Base-by-base conservation (phyloP, 108 stramenopile genomes). In the Skeletonema marinoi region DNA sequence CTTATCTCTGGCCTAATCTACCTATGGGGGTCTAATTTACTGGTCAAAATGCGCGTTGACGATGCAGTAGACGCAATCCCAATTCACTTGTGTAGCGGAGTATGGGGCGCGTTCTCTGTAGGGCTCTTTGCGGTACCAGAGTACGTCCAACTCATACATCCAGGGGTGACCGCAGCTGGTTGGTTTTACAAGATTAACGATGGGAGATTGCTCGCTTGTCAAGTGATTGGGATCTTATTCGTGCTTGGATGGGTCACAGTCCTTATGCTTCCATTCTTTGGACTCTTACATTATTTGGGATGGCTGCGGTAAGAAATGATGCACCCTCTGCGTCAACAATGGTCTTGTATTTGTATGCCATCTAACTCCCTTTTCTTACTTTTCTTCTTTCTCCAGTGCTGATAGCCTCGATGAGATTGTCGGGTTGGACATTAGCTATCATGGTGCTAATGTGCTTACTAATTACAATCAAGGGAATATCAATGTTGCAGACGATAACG, bases 51-150 rank as follows among this genome's bases (percentile, higher is more conserved):
- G 32, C 65, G 85, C 19, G 85, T 98, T 71, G 97, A 98, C 82
- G 97, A 98, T 80, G 95, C 93, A 29, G 96, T 98, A 7, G 95
- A 97, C 83, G 97, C 97, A 35, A 91, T 96, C 58, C 94, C 97
- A 4, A 96, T 98, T 17, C 97, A 98, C 80, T 83, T 95, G 73
- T 74, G 78, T 32, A 80, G 83, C 68, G 96, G 96, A 0, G 61
- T 82, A 9, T 97, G 96, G 96, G 96, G 96, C 4, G 65, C 92
- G 33, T n/a, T 97, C 29, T 82, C 91, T n/a, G 80, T 85, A 0
- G 96, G 93, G 16, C 68, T 97, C 4, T 91, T 96, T 60, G 88
- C 91, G 13, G 71, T 82, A 16, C 82, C 87, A 19, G 31, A 68
- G 10, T 54, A 59, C n/a, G 46, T 89, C 71, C 25, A 68, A 10